Percentiles rank a stretch among this genome's conserved stretches.
Evolutionary conservation across 2,329 filamentous ascomycete genomes (phyloP).

Genomic region (Trichophyton mentagrophytes): DNA sequence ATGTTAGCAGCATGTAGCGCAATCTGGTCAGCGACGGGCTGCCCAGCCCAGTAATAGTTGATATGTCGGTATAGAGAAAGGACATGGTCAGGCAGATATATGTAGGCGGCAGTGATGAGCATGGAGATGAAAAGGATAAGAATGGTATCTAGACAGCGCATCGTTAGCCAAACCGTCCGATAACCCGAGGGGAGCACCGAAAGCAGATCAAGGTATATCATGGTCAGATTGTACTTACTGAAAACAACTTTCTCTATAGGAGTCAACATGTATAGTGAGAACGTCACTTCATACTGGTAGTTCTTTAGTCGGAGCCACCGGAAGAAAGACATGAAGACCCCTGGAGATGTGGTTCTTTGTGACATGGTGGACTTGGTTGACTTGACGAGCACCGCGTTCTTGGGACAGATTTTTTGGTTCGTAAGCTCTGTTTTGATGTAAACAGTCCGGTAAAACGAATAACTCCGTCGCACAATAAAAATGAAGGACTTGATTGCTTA

Average conservation of each 20-base stretch:
- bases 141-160: slow-evolving; percentile 55
- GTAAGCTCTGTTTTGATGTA: not conserved
- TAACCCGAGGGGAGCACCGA: not conserved
- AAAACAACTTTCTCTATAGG: slow-evolving; percentile 94
- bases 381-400: not conserved
- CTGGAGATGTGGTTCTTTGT: slow-evolving; percentile 20
- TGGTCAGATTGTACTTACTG: slow-evolving; percentile 48
- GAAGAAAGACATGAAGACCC: slow-evolving; percentile 43
- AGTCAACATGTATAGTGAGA: slow-evolving; percentile 93
- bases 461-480: too few species aligned
- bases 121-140: slow-evolving; percentile 82
- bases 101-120: slow-evolving; percentile 69
- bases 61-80: slow-evolving; percentile 68
- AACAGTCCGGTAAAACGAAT: too few species aligned
- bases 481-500: not conserved
- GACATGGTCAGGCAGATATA: slow-evolving; percentile 91
- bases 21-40: slow-evolving; percentile 33
- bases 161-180: slow-evolving; percentile 4
- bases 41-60: slow-evolving; percentile 91
- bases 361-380: not conserved
- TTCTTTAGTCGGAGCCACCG: slow-evolving; percentile 89
- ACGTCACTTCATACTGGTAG: slow-evolving; percentile 97
- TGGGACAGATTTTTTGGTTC: not conserved
- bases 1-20: slow-evolving; percentile 8
- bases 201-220: slow-evolving; percentile 1